Evolutionary conservation across 2,329 filamentous ascomycete genomes (phyloP).

Genomic region (Fusarium sp.): DNA sequence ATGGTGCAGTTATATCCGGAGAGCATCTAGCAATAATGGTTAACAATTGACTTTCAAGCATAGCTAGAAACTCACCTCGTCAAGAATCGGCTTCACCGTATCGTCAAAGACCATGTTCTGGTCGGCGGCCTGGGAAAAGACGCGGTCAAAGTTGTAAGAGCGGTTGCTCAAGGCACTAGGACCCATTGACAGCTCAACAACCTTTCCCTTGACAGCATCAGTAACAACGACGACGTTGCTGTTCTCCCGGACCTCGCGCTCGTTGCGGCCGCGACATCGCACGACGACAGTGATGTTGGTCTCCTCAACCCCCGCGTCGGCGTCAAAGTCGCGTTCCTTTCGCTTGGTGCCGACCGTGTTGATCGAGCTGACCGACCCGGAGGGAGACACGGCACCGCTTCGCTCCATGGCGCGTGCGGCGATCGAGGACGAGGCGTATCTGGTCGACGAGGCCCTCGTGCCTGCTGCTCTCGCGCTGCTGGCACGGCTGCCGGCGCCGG

Average conservation of each 20-base stretch:
- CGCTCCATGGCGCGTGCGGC: slow-evolving; percentile 40
- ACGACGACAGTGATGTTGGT: slow-evolving; percentile 99
- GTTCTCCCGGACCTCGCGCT: slow-evolving; percentile 92
- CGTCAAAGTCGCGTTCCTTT: slow-evolving; percentile 85
- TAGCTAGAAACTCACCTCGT: slow-evolving; percentile 70
- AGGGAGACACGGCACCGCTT: slow-evolving; percentile 68
- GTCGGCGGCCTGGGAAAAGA: slow-evolving; percentile 93
- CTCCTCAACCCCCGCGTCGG: slow-evolving; percentile 70
- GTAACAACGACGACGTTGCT: slow-evolving; percentile 90
- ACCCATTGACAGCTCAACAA: slow-evolving; percentile 88
- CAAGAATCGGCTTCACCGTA: slow-evolving; percentile 89
- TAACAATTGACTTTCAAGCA: slow-evolving; percentile 6
- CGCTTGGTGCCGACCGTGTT: slow-evolving; percentile 73
- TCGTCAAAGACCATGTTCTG: slow-evolving; percentile 95
- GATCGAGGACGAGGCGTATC: slow-evolving; percentile 36
- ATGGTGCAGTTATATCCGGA: slow-evolving; percentile 97
- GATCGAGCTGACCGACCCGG: slow-evolving; percentile 69
- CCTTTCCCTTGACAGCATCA: slow-evolving; percentile 85
- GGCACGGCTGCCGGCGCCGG: slow-evolving; percentile 37
- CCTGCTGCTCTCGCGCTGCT: slow-evolving; percentile 38
- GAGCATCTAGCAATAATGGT: slow-evolving; percentile 72
- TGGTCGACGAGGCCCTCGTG: slow-evolving; percentile 38
- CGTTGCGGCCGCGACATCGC: slow-evolving; percentile 88
- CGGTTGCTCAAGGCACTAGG: slow-evolving; percentile 93
- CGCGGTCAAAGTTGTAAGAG: slow-evolving; percentile 94